Percentiles rank a stretch among this genome's conserved stretches.
Evolutionary conservation across 768 basidiomycete genomes (phyloP).

Genomic region (Kwoniella dejecticola): DNA sequence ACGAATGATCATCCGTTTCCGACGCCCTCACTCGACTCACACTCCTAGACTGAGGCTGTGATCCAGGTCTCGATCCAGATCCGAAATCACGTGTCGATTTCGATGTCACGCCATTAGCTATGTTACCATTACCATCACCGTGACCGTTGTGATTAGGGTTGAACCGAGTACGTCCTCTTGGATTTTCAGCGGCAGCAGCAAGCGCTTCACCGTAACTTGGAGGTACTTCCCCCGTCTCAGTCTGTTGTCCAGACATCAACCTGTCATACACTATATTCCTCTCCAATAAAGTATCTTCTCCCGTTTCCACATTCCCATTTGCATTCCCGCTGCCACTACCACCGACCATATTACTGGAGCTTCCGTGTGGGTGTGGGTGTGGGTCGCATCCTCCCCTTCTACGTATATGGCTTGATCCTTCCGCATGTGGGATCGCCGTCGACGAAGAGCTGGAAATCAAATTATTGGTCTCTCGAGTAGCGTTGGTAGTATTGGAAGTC

Average conservation of each 20-base stretch:
- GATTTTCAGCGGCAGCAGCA: conserved; percentile 1
- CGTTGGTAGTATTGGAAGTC: neutral
- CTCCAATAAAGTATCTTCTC: conserved; percentile 51
- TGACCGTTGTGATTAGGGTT: neutral
- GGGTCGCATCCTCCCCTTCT: conserved; percentile 4
- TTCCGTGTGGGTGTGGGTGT: neutral
- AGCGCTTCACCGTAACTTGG: conserved; percentile 66
- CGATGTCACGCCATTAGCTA: neutral
- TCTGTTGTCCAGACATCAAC: conserved; percentile 78
- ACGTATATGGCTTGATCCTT: neutral
- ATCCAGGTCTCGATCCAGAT: neutral
- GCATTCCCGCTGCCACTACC: conserved; percentile 1
- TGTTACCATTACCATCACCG: neutral
- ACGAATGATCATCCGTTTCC: neutral
- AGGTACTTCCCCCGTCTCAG: conserved; percentile 77
- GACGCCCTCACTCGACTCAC: neutral
- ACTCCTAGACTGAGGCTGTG: neutral
- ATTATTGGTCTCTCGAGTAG: neutral
- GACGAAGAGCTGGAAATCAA: conserved; percentile 1
- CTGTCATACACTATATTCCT: conserved; percentile 68
- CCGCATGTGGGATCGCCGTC: neutral
- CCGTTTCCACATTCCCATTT: conserved; percentile 24
- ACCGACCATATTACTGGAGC: neutral
- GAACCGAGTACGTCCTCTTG: neutral
- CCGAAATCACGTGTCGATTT: neutral